Evolutionary conservation across 208 protist genomes (phyloP), one percentile per base, ranked within the genome.

Genomic region (Trypanosoma mega): DNA sequence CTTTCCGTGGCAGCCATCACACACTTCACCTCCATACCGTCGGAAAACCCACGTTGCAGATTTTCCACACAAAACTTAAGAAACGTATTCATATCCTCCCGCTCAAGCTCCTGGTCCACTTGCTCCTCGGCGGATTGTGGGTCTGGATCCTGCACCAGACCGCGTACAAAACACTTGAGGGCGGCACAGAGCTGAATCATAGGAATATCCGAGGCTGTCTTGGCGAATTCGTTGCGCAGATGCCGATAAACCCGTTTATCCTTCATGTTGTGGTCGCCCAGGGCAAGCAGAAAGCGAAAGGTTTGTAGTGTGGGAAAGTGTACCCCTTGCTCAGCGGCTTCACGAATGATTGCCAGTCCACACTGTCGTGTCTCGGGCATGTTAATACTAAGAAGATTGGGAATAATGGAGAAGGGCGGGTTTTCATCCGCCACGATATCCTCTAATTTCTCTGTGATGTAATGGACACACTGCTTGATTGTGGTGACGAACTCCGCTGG

Each of bases 181-280:
- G 87, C 87, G n/a, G 81, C 68, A 52, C 78, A 78, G 11, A 94
- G 49, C 70, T 94, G 87, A 55, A 85, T 74, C 41, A 83, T 76
- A 18, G 87, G 87, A 65, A 94, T 86, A 23, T 73, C 76, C 12
- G 76, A 59, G 3, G 75, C 73, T 12, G 84, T 92, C 60, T 90
- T 87, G 14, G 76, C 65, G 55, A 94, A 90, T 52, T 84, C 70
- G 26, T 83, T 76, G 6, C 79, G 72, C 46, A 94, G 63, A 62
- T 92, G 86, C 49, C 46, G 47, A 39, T 73, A 61, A 31, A 85
- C 76, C 20, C 55, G 50, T 18, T 20, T 63, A 60, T 90, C 82
- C 41, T 62, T 46, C 36, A 85, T 51, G 39, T 56, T 57, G 39
- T 72, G 45, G 49, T 94, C 84, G 23, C 84, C 87, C 30, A 94